Conservation (phyloP, 768 basidiomycete genomes). For the Pulveroboletus sp. region DNA sequence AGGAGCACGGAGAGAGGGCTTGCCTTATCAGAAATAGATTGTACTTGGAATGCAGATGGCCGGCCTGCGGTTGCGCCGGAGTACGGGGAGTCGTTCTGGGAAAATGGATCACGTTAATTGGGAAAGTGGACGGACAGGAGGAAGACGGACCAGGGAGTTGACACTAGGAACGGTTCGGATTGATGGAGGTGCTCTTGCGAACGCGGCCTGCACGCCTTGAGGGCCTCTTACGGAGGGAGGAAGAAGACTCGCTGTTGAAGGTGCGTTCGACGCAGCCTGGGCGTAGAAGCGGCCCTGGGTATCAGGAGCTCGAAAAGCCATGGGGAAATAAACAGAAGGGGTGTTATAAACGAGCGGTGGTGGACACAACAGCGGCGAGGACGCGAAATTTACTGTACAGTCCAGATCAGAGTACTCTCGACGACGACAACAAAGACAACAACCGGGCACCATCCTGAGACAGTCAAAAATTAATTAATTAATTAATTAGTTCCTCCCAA, state of each 20-base stretch:
- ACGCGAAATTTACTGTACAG: not conserved
- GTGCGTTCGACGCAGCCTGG: constrained; percentile 36
- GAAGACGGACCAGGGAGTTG: constrained; percentile 38
- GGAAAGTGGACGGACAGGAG: not conserved
- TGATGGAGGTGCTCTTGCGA: constrained; percentile 36
- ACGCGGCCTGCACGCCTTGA: constrained; percentile 39
- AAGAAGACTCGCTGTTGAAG: constrained; percentile 52
- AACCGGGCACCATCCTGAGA: not conserved
- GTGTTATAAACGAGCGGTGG: constrained; percentile 18
- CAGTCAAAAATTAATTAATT: not conserved
- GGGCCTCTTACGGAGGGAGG: constrained; percentile 30
- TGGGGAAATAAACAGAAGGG: constrained; percentile 4
- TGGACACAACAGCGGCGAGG: not conserved
- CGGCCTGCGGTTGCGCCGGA: constrained; percentile 30
- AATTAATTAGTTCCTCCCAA: not conserved
- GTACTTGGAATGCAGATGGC: constrained; percentile 24
- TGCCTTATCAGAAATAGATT: constrained; percentile 60
- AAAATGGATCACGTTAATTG: not conserved
- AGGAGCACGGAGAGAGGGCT: constrained; percentile 1
- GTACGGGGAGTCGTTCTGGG: constrained; percentile 41
- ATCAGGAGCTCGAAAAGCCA: constrained; percentile 30
- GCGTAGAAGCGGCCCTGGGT: constrained; percentile 41
- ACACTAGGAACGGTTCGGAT: constrained; percentile 37
- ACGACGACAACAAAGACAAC: constrained; percentile 1
- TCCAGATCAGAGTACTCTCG: not conserved